Evolutionary conservation across 371 early-diverging fungal species (phyloP).

Genomic region (Mucor racemosus): DNA sequence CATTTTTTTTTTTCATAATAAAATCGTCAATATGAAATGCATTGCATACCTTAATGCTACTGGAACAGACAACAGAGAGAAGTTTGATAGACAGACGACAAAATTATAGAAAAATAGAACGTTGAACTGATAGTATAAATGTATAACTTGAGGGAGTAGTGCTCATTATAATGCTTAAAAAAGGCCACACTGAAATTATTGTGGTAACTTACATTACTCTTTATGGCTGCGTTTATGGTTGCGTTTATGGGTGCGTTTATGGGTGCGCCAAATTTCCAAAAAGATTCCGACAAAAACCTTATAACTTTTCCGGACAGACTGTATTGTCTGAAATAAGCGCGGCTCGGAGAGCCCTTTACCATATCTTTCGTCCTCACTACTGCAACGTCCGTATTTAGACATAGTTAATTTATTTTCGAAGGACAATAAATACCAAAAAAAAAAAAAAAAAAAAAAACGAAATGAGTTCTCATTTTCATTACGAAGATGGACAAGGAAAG

Average conservation of each 20-base stretch:
- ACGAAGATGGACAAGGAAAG: conserved; percentile 20
- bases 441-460: no score
- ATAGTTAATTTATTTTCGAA: no score
- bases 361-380: no score
- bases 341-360: no score
- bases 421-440: no score
- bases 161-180: conserved; percentile 23
- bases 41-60: conserved; percentile 27
- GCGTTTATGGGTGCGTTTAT: no score
- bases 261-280: no score
- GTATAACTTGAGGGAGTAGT: conserved; percentile 25
- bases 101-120: conserved; percentile 24
- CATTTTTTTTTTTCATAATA: conserved; percentile 20
- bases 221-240: conserved; percentile 22
- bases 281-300: no score
- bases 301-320: no score
- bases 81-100: conserved; percentile 22
- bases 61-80: conserved; percentile 25
- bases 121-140: conserved; percentile 22
- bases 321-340: no score
- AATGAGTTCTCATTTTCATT: conserved; percentile 21
- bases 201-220: conserved; percentile 16
- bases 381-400: no score
- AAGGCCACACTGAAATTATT: conserved; percentile 22
- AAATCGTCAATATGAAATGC: conserved; percentile 22